Percentiles rank a stretch among this genome's conserved stretches.
Conservation (phyloP, 768 basidiomycete genomes). For the Hericium rajendrae region DNA sequence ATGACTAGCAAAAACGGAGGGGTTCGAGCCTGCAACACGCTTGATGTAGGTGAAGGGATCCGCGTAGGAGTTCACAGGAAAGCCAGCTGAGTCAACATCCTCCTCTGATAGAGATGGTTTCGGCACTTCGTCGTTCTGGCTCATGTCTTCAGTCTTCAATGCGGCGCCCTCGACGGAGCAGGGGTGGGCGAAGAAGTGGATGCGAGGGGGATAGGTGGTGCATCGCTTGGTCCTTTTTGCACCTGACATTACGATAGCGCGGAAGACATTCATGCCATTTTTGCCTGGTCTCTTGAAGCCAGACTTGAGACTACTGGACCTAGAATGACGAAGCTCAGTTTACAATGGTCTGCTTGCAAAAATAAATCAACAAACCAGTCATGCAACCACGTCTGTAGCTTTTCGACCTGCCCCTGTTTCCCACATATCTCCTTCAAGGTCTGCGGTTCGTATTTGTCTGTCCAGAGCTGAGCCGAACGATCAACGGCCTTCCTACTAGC, state of each 20-base stretch:
- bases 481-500: conserved; percentile 28
- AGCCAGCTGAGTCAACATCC: conserved; percentile 69
- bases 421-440: conserved; percentile 87
- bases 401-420: conserved; percentile 88
- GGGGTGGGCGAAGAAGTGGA: background rate
- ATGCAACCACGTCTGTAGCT: conserved; percentile 76
- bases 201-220: too few relatives aligned
- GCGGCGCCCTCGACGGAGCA: conserved; percentile 19
- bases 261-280: conserved; percentile 77
- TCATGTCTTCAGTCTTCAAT: conserved; percentile 47
- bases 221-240: conserved; percentile 41
- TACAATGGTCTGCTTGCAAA: background rate
- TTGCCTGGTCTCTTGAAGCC: conserved; percentile 95
- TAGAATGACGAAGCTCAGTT: conserved; percentile 22
- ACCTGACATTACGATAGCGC: too few relatives aligned
- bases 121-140: conserved; percentile 50
- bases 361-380: conserved; percentile 54
- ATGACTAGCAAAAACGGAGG: conserved; percentile 56
- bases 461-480: conserved; percentile 75
- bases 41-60: conserved; percentile 75
- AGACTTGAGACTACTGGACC: conserved; percentile 62
- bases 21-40: conserved; percentile 50
- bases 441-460: conserved; percentile 87
- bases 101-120: conserved; percentile 74
- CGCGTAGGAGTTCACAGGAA: conserved; percentile 89